Conservation (phyloP, 176 grass and related monocot species). For the Rhynchospora tenuis region DNA sequence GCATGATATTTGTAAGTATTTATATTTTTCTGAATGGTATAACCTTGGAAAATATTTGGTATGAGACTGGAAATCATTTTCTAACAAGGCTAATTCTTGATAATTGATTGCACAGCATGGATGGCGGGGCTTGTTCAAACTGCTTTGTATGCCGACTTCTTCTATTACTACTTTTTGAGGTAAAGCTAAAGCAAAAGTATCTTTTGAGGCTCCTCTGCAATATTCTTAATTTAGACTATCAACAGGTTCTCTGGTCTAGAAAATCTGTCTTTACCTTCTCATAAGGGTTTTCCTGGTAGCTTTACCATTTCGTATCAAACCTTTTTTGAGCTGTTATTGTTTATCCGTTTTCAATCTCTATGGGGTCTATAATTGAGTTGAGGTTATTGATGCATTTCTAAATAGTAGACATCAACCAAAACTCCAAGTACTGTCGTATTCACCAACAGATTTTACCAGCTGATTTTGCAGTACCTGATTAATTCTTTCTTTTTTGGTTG, state of each 20-base stretch:
- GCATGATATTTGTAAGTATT: background rate
- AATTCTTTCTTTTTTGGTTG: background rate
- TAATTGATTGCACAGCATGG: slow-evolving; percentile 49
- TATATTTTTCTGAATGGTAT: too few species aligned
- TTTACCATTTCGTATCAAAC: background rate
- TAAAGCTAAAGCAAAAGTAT: slow-evolving; percentile 24
- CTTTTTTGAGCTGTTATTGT: background rate
- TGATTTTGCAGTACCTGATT: background rate
- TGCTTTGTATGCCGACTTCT: slow-evolving; percentile 89
- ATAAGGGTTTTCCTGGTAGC: background rate
- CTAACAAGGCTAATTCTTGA: background rate
- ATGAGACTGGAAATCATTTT: background rate
- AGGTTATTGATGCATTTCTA: background rate
- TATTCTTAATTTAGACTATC: background rate
- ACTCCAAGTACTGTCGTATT: background rate
- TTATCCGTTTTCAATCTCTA: background rate
- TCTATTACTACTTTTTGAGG: slow-evolving; percentile 97
- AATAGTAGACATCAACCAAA: background rate
- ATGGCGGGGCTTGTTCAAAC: slow-evolving; percentile 91
- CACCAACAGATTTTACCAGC: background rate
- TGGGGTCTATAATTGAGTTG: background rate
- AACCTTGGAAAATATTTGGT: too few species aligned
- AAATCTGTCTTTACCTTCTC: background rate
- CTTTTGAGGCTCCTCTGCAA: background rate
- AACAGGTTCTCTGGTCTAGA: background rate